Base-by-base conservation (phyloP, 495 filamentous ascomycete species). In the Penicillium flavigenum region DNA sequence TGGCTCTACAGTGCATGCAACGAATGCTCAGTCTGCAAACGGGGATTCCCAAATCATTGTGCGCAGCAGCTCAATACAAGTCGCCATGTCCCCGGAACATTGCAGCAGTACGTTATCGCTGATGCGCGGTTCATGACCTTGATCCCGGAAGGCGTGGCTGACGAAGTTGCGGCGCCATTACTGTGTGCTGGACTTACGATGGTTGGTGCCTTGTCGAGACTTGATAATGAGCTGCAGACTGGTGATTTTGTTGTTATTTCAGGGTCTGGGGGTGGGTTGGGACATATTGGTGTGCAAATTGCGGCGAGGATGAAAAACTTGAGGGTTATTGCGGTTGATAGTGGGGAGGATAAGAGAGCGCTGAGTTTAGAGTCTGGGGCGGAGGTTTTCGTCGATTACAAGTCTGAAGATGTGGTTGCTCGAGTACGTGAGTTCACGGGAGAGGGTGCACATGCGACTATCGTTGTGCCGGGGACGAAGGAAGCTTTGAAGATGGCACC, bases 1-100 rank as follows among this genome's bases (percentile, higher is more conserved):
- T 76, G 72, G 73, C 57, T 76, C 9, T 69, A 68, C 17, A 70
- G 63, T 22, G 66, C 71, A 11, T 76, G 73, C 46, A 61, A 53
- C 3, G 46, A 68, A 47, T 76, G 72, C 54, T 79, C 76, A 2
- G 69, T 70, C 47, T 75, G 72, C 41, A 52, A 57, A 10, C 51
- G 57, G 5, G 67, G 69, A 1, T 59, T 66, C 22, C 51, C 47
- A 16, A 61, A 74, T 5, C 51, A 73, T 46, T 76, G 72, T 27
- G 47, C 65, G 2, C 64, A 72, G 4, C 72, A 76, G 59, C 47
- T 69, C 3, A 74, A 76, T 41, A 71, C 68, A 4, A 64, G 71
- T 19, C 66, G 66, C 4, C 61, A 68, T 49, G 65, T 69, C 4
- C 72, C 72, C 0, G 74, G 74, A 0, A 75, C 72, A n/a, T 54